Percentiles rank a stretch among this genome's conserved stretches.
These are phyloP conservation scores for Cryphonectria radicalis DNA, from an alignment of 2,329 filamentous ascomycete species.

Conservation along the genomic window DNA sequence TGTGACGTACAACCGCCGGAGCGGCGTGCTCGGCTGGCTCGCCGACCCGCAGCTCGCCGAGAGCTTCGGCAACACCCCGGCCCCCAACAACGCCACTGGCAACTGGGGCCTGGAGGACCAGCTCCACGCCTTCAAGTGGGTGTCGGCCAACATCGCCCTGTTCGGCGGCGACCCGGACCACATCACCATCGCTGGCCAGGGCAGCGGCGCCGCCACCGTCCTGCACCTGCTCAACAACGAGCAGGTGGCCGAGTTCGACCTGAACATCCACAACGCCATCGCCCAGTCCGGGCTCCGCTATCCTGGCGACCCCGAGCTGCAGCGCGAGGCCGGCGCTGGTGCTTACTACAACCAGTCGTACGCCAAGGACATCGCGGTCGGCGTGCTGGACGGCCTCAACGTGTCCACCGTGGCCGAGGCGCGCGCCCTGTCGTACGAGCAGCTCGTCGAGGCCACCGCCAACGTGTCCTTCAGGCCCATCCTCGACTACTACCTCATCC, in stretches of 20 bases:
- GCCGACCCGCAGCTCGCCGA: slow-evolving; percentile 54
- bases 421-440: slow-evolving; percentile 10
- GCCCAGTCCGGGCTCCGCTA: slow-evolving; percentile 7
- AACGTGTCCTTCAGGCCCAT: not conserved
- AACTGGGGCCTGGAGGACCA: slow-evolving; percentile 76
- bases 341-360: slow-evolving; percentile 5
- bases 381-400: not conserved
- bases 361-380: not conserved
- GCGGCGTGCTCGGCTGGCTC: slow-evolving; percentile 75
- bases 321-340: slow-evolving; percentile 1
- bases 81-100: slow-evolving; percentile 42
- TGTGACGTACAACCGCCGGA: slow-evolving; percentile 76
- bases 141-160: slow-evolving; percentile 65
- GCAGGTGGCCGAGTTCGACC: not conserved
- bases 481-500: slow-evolving; percentile 12
- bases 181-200: slow-evolving; percentile 70
- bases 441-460: slow-evolving; percentile 4
- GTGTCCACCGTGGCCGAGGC: slow-evolving; percentile 3
- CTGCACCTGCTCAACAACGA: slow-evolving; percentile 8
- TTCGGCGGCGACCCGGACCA: slow-evolving; percentile 73
- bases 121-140: slow-evolving; percentile 70
- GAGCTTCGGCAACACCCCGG: not conserved
- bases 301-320: slow-evolving; percentile 2
- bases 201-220: slow-evolving; percentile 62
- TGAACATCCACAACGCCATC: slow-evolving; percentile 3